A percentile compares a stretch with the other conserved stretches of the same genome.
These are phyloP conservation scores for Zhuliangozyma parablackwelliae DNA, from an alignment of 1,139 yeast genomes.

Conservation along the genomic window DNA sequence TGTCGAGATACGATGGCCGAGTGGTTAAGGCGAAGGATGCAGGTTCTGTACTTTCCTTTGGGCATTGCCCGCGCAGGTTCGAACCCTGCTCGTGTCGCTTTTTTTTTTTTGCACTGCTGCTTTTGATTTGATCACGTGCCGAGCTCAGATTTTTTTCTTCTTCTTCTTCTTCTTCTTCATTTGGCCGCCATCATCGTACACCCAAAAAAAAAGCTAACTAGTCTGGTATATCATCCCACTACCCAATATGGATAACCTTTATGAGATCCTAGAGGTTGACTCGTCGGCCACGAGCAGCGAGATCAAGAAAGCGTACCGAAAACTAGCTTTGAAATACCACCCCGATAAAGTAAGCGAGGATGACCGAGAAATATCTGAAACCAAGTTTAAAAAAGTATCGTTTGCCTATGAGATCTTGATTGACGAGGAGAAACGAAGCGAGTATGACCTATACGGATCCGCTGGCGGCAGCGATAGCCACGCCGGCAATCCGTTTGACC, in stretches of 20 bases:
- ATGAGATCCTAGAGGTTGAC: conserved; percentile 66
- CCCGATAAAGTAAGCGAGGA: conserved; percentile 77
- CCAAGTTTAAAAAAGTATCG: conserved; percentile 67
- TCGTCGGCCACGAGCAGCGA: conserved; percentile 59
- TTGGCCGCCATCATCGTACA: not conserved
- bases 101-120: too few species aligned
- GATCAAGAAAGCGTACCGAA: conserved; percentile 73
- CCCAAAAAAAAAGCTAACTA: not conserved
- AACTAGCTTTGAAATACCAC: conserved; percentile 67
- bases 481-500: conserved; percentile 41
- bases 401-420: conserved; percentile 74
- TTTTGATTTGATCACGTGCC: too few species aligned
- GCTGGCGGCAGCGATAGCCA: conserved; percentile 17
- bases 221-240: not conserved
- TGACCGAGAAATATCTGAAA: conserved; percentile 63
- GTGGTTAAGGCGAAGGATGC: conserved; percentile 55
- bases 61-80: conserved; percentile 55
- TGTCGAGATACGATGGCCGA: conserved; percentile 45
- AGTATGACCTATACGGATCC: conserved; percentile 57
- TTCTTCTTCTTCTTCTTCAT: not conserved
- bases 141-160: not conserved
- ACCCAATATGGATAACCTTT: conserved; percentile 33
- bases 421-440: conserved; percentile 54
- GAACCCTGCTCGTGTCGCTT: conserved; percentile 51
- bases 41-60: conserved; percentile 36